Evolutionary conservation across 2,329 filamentous ascomycete species (phyloP), one percentile per base, ranked within the genome.

Genomic region (Colletotrichum graminicola): DNA sequence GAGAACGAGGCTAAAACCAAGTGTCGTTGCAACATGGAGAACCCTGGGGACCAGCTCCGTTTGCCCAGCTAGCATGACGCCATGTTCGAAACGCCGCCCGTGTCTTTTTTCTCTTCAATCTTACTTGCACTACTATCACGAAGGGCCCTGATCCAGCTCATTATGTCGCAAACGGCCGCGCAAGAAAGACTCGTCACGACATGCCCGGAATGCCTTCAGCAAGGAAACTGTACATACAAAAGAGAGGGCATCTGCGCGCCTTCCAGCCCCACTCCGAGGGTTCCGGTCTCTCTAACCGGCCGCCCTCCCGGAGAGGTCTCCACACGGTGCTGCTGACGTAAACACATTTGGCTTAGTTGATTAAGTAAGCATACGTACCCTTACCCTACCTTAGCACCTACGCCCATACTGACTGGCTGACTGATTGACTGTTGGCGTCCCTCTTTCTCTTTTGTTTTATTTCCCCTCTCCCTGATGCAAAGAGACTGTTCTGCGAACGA

Each of bases 201-300:
- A 23, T 23, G 45, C 45, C 45, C 4, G 45, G 12, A 21, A 21
- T 18, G 10, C 10, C 36, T n/a, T 16, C 59, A 32, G 32, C 8
- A 39, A 14, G 29, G 3, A 21, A 29, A 62, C 59, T 32, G 43
- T 3, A 34, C 12, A 45, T 3, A 34, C 12, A 45, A 41, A 41
- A 21, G 34, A 29, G 59, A 54, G 54, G n/a, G n/a, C n/a, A n/a
- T n/a, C 32, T n/a, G 23, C 26, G 26, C 5, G 47, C 51, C 43
- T 34, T 47, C n/a, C n/a, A n/a, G 51, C 49, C 26, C 67, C 43
- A 62, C 54, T 62, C 67, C 67, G 67, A 71, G 39, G 0, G 7
- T 67, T 71, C 67, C 67, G 60, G 29, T 12, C 29, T n/a, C 18
- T 16, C 47, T 6, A 12, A 8, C 41, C 39, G 39, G 32, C 32